Percentiles rank a stretch among this genome's conserved stretches.
phyloP scores from a whole-genome alignment of 2,329 filamentous ascomycete genomes.

The Sclerotinia glacialis region DNA sequence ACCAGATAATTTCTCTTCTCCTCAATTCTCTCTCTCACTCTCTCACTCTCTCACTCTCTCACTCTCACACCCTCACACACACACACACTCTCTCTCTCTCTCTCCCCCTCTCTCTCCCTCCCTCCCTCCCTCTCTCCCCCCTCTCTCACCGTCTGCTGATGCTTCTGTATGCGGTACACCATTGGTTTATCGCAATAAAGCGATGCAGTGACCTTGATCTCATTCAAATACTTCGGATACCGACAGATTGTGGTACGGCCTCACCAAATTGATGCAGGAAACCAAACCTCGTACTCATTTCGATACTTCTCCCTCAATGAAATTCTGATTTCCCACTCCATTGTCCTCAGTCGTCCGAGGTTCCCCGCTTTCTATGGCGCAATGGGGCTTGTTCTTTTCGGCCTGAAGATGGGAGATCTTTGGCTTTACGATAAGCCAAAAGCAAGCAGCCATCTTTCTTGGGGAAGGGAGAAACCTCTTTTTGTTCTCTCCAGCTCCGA shows the following conservation, averaged over 20 bases:
- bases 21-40: too few species aligned
- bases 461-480: too few species aligned
- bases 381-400: background rate
- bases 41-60: too few species aligned
- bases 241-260: background rate
- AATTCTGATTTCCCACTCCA: background rate
- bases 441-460: background rate
- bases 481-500: background rate
- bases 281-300: background rate
- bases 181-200: background rate
- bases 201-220: background rate
- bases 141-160: background rate
- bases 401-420: background rate
- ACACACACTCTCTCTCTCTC: too few species aligned
- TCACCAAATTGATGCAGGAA: too few species aligned
- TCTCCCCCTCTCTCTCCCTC: too few species aligned
- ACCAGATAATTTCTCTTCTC: background rate
- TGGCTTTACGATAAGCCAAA: background rate
- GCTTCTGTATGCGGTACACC: background rate
- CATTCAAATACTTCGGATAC: slow-evolving; percentile 6
- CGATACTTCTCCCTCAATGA: background rate
- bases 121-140: too few species aligned
- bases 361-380: background rate
- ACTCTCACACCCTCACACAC: too few species aligned
- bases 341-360: too few species aligned